phyloP scores from a whole-genome alignment of 768 basidiomycete species.

The Auricularia cornea region DNA sequence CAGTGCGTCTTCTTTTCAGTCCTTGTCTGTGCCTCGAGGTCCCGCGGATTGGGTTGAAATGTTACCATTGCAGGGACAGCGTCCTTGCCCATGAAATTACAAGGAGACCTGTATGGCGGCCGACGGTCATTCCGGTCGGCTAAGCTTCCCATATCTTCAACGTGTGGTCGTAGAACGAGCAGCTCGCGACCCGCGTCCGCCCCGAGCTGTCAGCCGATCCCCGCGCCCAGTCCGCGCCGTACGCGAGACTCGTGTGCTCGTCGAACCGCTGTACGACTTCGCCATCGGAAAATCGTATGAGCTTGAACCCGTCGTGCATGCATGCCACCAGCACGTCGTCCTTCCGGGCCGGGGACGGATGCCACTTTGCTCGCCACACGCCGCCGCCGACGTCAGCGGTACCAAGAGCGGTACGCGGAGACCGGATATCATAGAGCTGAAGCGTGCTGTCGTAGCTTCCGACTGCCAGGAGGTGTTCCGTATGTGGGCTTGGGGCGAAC shows the following conservation, averaged over 20 bases:
- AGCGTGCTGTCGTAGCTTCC: constrained; percentile 88
- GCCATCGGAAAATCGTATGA: constrained; percentile 44
- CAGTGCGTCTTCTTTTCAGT: too few relatives aligned
- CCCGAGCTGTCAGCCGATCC: constrained; percentile 16
- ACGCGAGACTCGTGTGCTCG: constrained; percentile 74
- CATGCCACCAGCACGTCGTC: constrained; percentile 83
- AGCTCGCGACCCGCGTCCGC: constrained; percentile 63
- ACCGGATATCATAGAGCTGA: constrained; percentile 75
- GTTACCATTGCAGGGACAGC: too few relatives aligned
- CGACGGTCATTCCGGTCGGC: too few relatives aligned
- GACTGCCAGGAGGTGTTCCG: constrained; percentile 78
- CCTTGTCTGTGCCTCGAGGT: too few relatives aligned
- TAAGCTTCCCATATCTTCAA: constrained; percentile 73
- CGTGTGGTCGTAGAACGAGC: constrained; percentile 91
- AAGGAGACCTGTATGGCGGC: too few relatives aligned
- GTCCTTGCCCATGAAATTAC: too few relatives aligned
- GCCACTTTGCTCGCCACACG: constrained; percentile 95
- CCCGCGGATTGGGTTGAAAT: too few relatives aligned
- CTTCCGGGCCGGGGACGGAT: constrained; percentile 59
- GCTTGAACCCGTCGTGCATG: constrained; percentile 97
- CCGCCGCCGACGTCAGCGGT: constrained; percentile 77
- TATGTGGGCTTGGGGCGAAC: constrained; percentile 74
- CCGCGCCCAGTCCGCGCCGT: constrained; percentile 87
- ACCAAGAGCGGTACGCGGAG: constrained; percentile 46
- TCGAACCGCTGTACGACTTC: constrained; percentile 51